A percentile compares a stretch with the other conserved stretches of the same genome.
Evolutionary conservation across 73 alveolate species (phyloP).

Genomic region (Effrenium voratum): DNA sequence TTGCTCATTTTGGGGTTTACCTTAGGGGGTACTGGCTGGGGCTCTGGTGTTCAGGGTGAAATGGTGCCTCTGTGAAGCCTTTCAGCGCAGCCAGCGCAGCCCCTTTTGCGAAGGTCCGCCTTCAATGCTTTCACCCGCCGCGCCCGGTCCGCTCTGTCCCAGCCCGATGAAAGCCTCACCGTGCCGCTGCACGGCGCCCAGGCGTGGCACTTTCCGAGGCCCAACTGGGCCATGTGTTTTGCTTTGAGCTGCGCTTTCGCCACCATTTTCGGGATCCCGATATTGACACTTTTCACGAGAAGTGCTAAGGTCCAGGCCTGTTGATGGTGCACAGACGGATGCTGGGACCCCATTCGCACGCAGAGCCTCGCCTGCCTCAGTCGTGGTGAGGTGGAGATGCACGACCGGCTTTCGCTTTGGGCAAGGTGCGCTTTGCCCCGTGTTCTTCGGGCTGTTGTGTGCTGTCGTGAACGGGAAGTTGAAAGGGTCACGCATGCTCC

Average conservation of each 20-base stretch:
- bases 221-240: too few species aligned
- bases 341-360: background rate
- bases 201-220: too few species aligned
- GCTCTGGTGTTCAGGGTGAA: too few species aligned
- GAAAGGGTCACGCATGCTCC: background rate
- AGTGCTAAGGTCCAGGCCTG: slow-evolving; percentile 13
- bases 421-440: background rate
- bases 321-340: slow-evolving; percentile 71
- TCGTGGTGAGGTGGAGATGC: slow-evolving; percentile 24
- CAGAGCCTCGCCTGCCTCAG: background rate
- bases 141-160: slow-evolving; percentile 33
- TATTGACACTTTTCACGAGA: too few species aligned
- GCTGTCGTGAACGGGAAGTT: background rate
- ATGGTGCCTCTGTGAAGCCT: too few species aligned
- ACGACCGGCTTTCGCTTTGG: slow-evolving; percentile 41
- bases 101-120: too few species aligned
- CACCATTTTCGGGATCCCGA: too few species aligned
- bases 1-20: too few species aligned
- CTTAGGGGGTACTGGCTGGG: too few species aligned
- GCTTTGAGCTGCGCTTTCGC: too few species aligned
- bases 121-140: slow-evolving; percentile 43
- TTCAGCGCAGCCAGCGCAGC: too few species aligned
- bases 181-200: slow-evolving; percentile 36
- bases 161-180: slow-evolving; percentile 42
- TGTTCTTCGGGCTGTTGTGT: background rate